A percentile compares a stretch with the other conserved stretches of the same genome.
phyloP scores from a whole-genome alignment of 345 rosid species.

The Laguncularia racemosa region DNA sequence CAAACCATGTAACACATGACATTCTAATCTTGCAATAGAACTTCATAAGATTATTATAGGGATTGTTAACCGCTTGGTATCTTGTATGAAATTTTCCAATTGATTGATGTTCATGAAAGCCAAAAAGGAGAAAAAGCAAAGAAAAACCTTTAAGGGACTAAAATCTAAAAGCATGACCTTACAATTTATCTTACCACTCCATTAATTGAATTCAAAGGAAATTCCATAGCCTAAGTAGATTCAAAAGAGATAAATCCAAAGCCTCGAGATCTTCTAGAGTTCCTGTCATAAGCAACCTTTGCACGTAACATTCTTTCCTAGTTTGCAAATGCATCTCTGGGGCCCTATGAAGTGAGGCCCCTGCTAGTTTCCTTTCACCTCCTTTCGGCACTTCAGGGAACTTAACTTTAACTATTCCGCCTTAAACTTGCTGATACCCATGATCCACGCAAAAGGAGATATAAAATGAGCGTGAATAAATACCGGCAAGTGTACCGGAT shows the following conservation, averaged over 20 bases:
- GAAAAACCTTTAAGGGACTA: background rate
- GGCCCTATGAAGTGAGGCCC: constrained; percentile 63
- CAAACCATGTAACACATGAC: too few relatives aligned
- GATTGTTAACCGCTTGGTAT: too few relatives aligned
- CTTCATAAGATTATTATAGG: too few relatives aligned
- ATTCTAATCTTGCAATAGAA: too few relatives aligned
- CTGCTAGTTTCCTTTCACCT: constrained; percentile 77
- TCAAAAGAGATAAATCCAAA: constrained; percentile 81
- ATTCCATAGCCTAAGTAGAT: constrained; percentile 48
- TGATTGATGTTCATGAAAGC: background rate
- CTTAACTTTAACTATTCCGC: constrained; percentile 78
- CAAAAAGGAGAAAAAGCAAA: constrained; percentile 2
- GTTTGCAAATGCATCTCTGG: constrained; percentile 56
- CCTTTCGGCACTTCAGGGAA: constrained; percentile 95
- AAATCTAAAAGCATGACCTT: constrained; percentile 1
- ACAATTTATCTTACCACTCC: constrained; percentile 52
- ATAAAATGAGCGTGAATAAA: too few relatives aligned
- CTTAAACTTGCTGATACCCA: constrained; percentile 73
- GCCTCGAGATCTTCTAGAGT: constrained; percentile 72
- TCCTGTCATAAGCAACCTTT: constrained; percentile 67
- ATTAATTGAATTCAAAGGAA: constrained; percentile 55
- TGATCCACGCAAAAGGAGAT: too few relatives aligned
- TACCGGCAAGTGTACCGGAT: too few relatives aligned
- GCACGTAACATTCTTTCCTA: constrained; percentile 80
- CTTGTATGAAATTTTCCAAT: too few relatives aligned